Conservation (phyloP, 2,329 filamentous ascomycete species). For the Alternaria novae-zelandiae region DNA sequence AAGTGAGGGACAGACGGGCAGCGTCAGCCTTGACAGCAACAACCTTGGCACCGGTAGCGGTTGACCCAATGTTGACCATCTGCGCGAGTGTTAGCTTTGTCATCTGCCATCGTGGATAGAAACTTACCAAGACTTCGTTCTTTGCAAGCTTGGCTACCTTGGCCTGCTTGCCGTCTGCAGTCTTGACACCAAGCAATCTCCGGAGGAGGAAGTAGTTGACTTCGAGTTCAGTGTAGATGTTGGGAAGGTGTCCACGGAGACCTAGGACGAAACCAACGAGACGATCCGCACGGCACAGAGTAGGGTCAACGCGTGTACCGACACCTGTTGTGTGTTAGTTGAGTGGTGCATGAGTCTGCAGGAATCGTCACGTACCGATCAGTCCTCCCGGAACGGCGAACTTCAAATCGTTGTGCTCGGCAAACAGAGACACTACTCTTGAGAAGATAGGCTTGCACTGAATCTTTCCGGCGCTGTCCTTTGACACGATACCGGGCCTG, state of each 20-base stretch:
- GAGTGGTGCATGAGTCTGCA: background rate
- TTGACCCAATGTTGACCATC: slow-evolving; percentile 99
- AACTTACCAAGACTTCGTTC: slow-evolving; percentile 81
- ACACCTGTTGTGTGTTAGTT: slow-evolving; percentile 64
- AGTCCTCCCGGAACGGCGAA: slow-evolving; percentile 97
- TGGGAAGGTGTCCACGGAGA: slow-evolving; percentile 88
- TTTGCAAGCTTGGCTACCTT: slow-evolving; percentile 98
- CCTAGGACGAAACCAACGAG: slow-evolving; percentile 97
- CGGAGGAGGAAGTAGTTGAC: slow-evolving; percentile 97
- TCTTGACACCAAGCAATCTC: slow-evolving; percentile 93
- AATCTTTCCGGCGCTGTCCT: slow-evolving; percentile 90
- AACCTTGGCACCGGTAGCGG: slow-evolving; percentile 96
- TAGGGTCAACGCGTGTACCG: slow-evolving; percentile 95
- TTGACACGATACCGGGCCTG: slow-evolving; percentile 95
- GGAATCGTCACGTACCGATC: slow-evolving; percentile 62
- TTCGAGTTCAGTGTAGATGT: slow-evolving; percentile 98
- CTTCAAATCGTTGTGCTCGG: slow-evolving; percentile 97
- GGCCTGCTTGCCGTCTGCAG: slow-evolving; percentile 97
- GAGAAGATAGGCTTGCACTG: slow-evolving; percentile 98
- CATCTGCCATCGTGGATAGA: background rate
- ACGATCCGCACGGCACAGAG: slow-evolving; percentile 97
- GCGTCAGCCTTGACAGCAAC: slow-evolving; percentile 97
- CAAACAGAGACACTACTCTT: slow-evolving; percentile 92
- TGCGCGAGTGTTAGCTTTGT: slow-evolving; percentile 22
- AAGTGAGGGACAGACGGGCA: slow-evolving; percentile 91